Evolutionary conservation across 1,284 basidiomycete genomes (phyloP).

Genomic region (Caloboletus firmus): DNA sequence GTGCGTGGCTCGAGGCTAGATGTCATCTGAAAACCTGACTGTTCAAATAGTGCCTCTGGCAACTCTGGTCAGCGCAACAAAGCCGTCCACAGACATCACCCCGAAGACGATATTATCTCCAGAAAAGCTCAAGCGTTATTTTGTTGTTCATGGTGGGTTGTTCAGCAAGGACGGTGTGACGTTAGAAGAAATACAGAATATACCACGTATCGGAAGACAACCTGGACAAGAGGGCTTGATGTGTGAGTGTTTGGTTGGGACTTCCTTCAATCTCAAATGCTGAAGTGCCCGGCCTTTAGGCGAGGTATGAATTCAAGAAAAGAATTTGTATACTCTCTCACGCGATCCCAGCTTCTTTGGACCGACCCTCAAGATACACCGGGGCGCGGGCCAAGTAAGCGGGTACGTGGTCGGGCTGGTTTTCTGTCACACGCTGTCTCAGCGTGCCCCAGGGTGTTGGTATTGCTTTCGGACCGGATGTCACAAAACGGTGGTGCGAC

Average conservation of each 20-base stretch:
- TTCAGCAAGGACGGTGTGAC: slow-evolving; percentile 95
- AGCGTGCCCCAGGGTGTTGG: slow-evolving; percentile 75
- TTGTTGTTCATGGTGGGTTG: slow-evolving; percentile 94
- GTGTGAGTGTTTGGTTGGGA: slow-evolving; percentile 56
- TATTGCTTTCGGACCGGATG: slow-evolving; percentile 93
- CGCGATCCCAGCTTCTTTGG: slow-evolving; percentile 65
- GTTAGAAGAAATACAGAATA: slow-evolving; percentile 87
- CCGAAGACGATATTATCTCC: slow-evolving; percentile 72
- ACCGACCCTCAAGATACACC: slow-evolving; percentile 90
- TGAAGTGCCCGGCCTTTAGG: slow-evolving; percentile 38
- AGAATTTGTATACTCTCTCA: slow-evolving; percentile 8
- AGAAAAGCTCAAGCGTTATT: slow-evolving; percentile 85
- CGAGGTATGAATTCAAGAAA: slow-evolving; percentile 45
- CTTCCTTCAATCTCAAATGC: slow-evolving; percentile 4
- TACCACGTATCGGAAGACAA: slow-evolving; percentile 85
- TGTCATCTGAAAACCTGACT: slow-evolving; percentile 2
- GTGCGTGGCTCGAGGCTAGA: slow-evolving; percentile 47
- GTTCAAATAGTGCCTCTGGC: slow-evolving; percentile 76
- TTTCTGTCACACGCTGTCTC: slow-evolving; percentile 9
- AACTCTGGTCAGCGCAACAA: slow-evolving; percentile 78
- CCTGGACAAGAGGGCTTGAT: slow-evolving; percentile 96
- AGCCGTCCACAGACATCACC: slow-evolving; percentile 50
- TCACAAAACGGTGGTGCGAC: slow-evolving; percentile 86
- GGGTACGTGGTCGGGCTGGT: slow-evolving; percentile 50
- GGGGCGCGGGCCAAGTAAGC: slow-evolving; percentile 96